These are phyloP conservation scores for Mucor circinelloides DNA, from an alignment of 371 early-diverging fungal genomes.

Conservation along the genomic window DNA sequence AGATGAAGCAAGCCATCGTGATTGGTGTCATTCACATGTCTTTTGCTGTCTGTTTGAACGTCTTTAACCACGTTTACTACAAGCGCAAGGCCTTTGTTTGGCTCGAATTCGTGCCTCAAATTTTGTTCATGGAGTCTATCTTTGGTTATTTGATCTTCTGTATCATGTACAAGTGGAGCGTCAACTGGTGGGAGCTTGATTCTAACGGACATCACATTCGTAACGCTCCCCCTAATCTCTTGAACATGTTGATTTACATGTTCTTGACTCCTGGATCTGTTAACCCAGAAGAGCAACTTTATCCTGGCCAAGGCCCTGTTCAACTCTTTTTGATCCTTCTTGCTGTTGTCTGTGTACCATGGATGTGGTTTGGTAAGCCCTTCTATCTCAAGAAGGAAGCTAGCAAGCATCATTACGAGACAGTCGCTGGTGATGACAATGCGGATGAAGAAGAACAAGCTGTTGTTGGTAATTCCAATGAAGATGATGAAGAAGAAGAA, in stretches of 20 bases:
- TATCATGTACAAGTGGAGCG: constrained; percentile 68
- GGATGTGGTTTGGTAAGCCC: constrained; percentile 98
- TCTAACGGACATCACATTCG: constrained; percentile 63
- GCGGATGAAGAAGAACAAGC: constrained; percentile 30
- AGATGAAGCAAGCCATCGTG: constrained; percentile 99
- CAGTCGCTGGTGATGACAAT: constrained; percentile 36
- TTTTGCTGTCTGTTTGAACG: constrained; percentile 91
- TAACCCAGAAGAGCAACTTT: constrained; percentile 69
- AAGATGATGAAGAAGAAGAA: constrained; percentile 7
- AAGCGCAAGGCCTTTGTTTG: constrained; percentile 79
- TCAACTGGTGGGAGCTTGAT: constrained; percentile 81
- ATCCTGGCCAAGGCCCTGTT: constrained; percentile 82
- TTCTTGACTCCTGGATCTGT: constrained; percentile 96
- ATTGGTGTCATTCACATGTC: constrained; percentile 98
- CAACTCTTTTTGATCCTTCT: constrained; percentile 85
- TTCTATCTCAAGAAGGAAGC: constrained; percentile 80
- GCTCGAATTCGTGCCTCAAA: constrained; percentile 93
- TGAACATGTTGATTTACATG: constrained; percentile 99
- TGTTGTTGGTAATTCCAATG: constrained; percentile 11
- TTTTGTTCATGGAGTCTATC: constrained; percentile 90
- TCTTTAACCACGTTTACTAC: constrained; percentile 90
- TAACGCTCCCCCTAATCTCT: constrained; percentile 90
- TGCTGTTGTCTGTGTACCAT: constrained; percentile 92
- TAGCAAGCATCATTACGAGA: constrained; percentile 74
- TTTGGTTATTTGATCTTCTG: constrained; percentile 50